A percentile compares a stretch with the other conserved stretches of the same genome.
Conservation (phyloP, 2,329 filamentous ascomycete genomes). For the Neoarthrinium moseri region DNA sequence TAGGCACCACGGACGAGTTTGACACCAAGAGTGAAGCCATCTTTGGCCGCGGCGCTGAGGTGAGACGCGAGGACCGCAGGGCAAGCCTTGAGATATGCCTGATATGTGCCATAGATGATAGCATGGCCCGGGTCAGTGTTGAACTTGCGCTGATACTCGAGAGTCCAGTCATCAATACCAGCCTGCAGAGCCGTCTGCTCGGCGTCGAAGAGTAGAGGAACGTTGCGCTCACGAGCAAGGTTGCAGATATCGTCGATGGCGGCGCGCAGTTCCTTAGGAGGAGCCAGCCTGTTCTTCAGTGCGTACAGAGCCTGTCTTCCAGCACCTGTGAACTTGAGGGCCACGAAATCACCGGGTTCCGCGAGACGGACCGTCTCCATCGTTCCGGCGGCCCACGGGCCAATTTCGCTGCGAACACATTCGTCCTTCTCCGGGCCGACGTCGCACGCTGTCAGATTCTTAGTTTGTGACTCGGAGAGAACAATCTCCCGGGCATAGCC, state of each 20-base stretch:
- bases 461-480: conserved; percentile 53
- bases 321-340: conserved; percentile 79
- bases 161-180: conserved; percentile 78
- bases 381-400: conserved; percentile 71
- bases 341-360: conserved; percentile 66
- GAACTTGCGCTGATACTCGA: conserved; percentile 74
- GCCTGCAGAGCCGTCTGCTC: conserved; percentile 78
- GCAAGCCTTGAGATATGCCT: conserved; percentile 70
- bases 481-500: conserved; percentile 84
- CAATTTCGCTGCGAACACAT: conserved; percentile 58
- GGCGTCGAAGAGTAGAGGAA: conserved; percentile 79
- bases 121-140: conserved; percentile 62
- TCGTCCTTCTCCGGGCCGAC: conserved; percentile 47
- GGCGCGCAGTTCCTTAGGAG: conserved; percentile 61
- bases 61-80: conserved; percentile 58
- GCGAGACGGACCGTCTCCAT: conserved; percentile 73
- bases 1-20: conserved; percentile 79
- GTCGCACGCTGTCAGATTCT: conserved; percentile 40
- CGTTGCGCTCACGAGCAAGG: conserved; percentile 65
- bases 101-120: conserved; percentile 78
- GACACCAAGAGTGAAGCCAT: conserved; percentile 66
- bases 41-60: conserved; percentile 55
- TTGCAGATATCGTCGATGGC: conserved; percentile 76
- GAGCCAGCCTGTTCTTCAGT: conserved; percentile 60
- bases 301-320: conserved; percentile 69